Evolutionary conservation across 2,329 filamentous ascomycete genomes (phyloP).

Genomic region (Stemphylium beticola): DNA sequence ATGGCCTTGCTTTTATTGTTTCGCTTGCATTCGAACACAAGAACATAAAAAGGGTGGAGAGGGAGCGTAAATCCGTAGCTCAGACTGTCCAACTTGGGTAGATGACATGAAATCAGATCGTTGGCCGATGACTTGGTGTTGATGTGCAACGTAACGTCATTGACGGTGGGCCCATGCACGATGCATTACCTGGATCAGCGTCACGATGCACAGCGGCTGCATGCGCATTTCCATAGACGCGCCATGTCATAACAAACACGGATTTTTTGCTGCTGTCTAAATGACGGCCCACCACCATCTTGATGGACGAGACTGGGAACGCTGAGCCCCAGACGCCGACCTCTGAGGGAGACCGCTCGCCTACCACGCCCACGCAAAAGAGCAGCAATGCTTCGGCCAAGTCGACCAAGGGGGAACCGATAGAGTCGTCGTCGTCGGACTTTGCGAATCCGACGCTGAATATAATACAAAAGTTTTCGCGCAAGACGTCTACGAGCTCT

Average conservation of each 20-base stretch:
- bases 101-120: background rate
- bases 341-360: conserved; percentile 19
- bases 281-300: conserved; percentile 26
- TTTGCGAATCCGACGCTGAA: conserved; percentile 44
- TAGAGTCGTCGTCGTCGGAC: conserved; percentile 36
- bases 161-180: conserved; percentile 13
- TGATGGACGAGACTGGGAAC: conserved; percentile 39
- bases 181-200: conserved; percentile 11
- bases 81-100: background rate
- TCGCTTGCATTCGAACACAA: no score
- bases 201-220: conserved; percentile 9
- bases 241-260: conserved; percentile 11
- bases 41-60: no score
- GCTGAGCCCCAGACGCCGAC: conserved; percentile 31
- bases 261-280: conserved; percentile 8
- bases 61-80: no score
- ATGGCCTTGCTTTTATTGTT: no score
- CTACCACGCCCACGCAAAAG: conserved; percentile 48
- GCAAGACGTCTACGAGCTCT: conserved; percentile 34
- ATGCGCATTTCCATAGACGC: conserved; percentile 3
- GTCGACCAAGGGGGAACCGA: conserved; percentile 21
- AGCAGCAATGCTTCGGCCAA: conserved; percentile 34
- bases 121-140: background rate
- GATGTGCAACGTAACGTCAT: conserved; percentile 13
- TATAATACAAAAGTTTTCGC: conserved; percentile 38